Evolutionary conservation across 2,329 filamentous ascomycete genomes (phyloP), one percentile per base, ranked within the genome.

Genomic region (Penicillium sp.): DNA sequence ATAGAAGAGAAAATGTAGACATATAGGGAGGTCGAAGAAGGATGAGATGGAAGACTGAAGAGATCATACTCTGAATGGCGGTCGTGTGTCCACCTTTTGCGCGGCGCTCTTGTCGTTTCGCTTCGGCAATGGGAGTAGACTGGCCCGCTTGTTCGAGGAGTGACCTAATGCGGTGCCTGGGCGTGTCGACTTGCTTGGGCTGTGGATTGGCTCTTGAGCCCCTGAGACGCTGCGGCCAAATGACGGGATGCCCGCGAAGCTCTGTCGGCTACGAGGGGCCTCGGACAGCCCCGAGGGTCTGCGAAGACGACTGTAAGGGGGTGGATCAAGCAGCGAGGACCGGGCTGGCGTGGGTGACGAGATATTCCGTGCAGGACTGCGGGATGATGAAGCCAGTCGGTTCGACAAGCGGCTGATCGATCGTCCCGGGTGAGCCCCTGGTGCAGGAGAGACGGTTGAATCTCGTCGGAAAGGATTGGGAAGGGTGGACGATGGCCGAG

Each of bases 81-180:
- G 69, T 29, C 66, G 63, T 6, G 64, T 57, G 28, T 63, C 61
- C 24, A 62, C 65, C 34, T 51, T 61, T 44, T 55, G 35, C 44
- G 49, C 51, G 11, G 60, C 36, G 5, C 58, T 50, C 47, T 60
- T 64, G 10, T 63, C 65, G 4, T 46, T 50, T n/a, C 56, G 56
- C 43, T 63, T 69, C 1, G 67, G 65, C 37, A 70, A 44, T 18
- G 71, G 71, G 29, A 74, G 60, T 46, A 73, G 56, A 55, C 70
- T 73, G 26, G 60, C 58, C 10, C 71, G 63, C 11, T 68, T 64
- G 40, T 56, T 64, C 9, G 55, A 60, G 2, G 67, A 66, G 55
- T 71, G 69, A 1, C 69, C 69, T 9, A 72, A 55, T 2, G 69
- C 54, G 2, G 69, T 71, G 1, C 64, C 69, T 1, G 71, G 69